Percentiles rank a stretch among this genome's conserved stretches.
These are phyloP conservation scores for Cucurbita maxima DNA, from an alignment of 306 rosid genomes.

Conservation along the genomic window DNA sequence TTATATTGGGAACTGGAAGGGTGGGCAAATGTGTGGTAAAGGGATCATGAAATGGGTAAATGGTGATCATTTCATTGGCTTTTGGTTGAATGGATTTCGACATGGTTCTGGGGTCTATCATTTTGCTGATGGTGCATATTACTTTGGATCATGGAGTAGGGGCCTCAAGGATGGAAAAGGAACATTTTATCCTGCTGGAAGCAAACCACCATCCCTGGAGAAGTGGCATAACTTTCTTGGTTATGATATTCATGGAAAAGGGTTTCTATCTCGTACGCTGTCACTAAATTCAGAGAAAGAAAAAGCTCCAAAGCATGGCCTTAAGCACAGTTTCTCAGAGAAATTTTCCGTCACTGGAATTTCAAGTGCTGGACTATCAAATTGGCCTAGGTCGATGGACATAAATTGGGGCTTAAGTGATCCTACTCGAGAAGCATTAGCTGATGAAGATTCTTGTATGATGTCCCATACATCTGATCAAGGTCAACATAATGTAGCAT, in stretches of 20 bases:
- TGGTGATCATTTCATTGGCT: conserved; percentile 66
- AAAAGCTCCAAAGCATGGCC: conserved; percentile 17
- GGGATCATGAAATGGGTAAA: conserved; percentile 86
- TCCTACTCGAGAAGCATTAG: conserved; percentile 21
- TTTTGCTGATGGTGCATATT: conserved; percentile 64
- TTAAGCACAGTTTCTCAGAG: conserved; percentile 45
- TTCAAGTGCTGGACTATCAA: conserved; percentile 30
- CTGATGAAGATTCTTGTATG: conserved; percentile 16
- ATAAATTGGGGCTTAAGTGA: conserved; percentile 14
- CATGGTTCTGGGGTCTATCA: conserved; percentile 74
- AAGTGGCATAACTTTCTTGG: conserved; percentile 36
- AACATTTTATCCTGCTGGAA: conserved; percentile 65
- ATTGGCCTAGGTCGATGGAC: conserved; percentile 26
- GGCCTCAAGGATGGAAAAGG: conserved; percentile 93
- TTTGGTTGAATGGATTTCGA: conserved; percentile 62
- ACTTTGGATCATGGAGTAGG: conserved; percentile 75
- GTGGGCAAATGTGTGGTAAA: conserved; percentile 67
- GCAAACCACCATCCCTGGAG: conserved; percentile 47
- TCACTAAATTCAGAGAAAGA: conserved; percentile 19
- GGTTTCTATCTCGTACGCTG: conserved; percentile 10
- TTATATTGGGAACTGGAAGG: conserved; percentile 71
- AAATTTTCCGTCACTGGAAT: not conserved
- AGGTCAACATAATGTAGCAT: conserved; percentile 26
- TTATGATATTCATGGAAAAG: conserved; percentile 11
- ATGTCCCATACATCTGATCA: conserved; percentile 20